Conservation (phyloP, 306 rosid genomes). For the Vigna radiata region DNA sequence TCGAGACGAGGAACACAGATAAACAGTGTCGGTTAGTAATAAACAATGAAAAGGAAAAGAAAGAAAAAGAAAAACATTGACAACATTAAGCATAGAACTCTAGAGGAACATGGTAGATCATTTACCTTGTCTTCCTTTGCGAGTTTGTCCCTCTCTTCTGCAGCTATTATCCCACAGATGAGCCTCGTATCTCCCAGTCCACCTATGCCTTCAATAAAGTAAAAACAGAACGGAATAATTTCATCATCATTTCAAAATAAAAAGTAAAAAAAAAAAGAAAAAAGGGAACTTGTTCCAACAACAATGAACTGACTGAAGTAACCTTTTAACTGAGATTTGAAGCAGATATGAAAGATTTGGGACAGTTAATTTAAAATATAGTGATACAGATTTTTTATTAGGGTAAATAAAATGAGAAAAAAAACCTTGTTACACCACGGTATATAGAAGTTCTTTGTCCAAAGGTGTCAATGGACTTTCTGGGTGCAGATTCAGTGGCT, state of each 20-base stretch:
- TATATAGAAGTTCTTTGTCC: constrained; percentile 96
- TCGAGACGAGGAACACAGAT: constrained; percentile 25
- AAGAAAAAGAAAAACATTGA: no score
- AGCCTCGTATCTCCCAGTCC: constrained; percentile 98
- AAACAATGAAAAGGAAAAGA: background rate
- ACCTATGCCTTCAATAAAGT: constrained; percentile 69
- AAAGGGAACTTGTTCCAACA: background rate
- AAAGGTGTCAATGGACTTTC: constrained; percentile 83
- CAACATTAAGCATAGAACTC: background rate
- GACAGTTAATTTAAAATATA: background rate
- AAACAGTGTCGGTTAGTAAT: background rate
- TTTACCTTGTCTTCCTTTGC: constrained; percentile 94
- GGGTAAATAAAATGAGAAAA: background rate
- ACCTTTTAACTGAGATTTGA: background rate
- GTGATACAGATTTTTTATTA: background rate
- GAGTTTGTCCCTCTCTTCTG: constrained; percentile 96
- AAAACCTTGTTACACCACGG: constrained; percentile 94
- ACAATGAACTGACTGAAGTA: background rate
- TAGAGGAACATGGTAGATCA: background rate
- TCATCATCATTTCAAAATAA: constrained; percentile 1
- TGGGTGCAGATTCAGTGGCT: constrained; percentile 54
- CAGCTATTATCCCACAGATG: constrained; percentile 96
- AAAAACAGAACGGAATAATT: constrained; percentile 32
- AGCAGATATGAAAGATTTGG: constrained; percentile 6
- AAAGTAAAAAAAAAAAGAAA: background rate